Evolutionary conservation across 2,329 filamentous ascomycete genomes (phyloP), one percentile per base, ranked within the genome.

Genomic region (Fusarium torulosum): DNA sequence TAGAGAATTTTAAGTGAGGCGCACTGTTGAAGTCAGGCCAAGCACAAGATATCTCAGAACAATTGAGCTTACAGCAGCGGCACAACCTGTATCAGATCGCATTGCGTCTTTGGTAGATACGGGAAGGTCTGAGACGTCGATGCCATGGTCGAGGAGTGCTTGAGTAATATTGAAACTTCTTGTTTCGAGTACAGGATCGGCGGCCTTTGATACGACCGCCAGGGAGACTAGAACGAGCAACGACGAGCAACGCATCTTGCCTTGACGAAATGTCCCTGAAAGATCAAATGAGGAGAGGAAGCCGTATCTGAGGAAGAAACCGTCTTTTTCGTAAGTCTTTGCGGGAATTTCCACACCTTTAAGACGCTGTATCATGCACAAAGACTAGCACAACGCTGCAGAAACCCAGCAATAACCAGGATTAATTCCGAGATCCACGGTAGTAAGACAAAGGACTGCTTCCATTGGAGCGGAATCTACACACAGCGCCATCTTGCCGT

Each of bases 1-100:
- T 67, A 67, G 4, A 67, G 45, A 8, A 66, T 53, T 14, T 56
- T 63, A 5, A 67, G 50, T 7, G 64, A 53, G 7, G 51, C 6
- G 40, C 64, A 66, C 63, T 66, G 37, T 42, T 25, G 2, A 11
- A 15, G 33, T 58, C 20, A 11, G 25, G 21, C 43, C 3, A 37
- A 40, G 20, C 6, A n/a, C 6, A 4, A 1, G 35, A 14, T 13
- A 4, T 21, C 7, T 17, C 13, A 17, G 33, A 4, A 17, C 3
- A 4, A 3, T 35, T 29, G 27, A 29, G 45, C 58, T 21, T 57
- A 67, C 64, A 20, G 63, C 50, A 27, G 53, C 50, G 31, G 42
- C 50, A 1, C 64, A 67, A 3, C 37, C 45, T 11, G 38, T 41
- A 4, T 13, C 43, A 3, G 63, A 59, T 38, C 38, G 33, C 21